Evolutionary conservation across 192 early-diverging fungal species (phyloP).

Genomic region (Coemansia sp.): DNA sequence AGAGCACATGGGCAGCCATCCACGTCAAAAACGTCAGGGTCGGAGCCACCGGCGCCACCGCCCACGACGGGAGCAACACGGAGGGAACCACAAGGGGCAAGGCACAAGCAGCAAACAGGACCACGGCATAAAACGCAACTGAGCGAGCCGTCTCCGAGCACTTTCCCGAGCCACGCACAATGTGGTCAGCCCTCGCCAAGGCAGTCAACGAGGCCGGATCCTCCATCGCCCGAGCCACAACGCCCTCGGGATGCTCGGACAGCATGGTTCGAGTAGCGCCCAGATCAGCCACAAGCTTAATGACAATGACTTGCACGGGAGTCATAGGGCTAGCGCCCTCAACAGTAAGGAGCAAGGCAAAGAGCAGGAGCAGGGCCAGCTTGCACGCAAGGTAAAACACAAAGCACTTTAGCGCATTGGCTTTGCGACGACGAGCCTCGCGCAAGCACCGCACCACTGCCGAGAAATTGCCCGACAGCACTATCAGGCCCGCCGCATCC

Average conservation of each 20-base stretch:
- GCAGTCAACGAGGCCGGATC: conserved; percentile 12
- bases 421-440: conserved; percentile 20
- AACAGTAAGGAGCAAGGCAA: conserved; percentile 21
- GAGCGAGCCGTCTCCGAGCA: background rate
- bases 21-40: conserved; percentile 43
- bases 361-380: conserved; percentile 29
- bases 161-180: background rate
- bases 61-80: conserved; percentile 39
- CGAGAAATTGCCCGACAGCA: conserved; percentile 32
- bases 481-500: conserved; percentile 39
- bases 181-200: background rate
- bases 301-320: conserved; percentile 40
- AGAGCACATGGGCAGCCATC: conserved; percentile 32
- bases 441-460: conserved; percentile 33
- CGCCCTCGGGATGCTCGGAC: conserved; percentile 28
- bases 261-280: conserved; percentile 36
- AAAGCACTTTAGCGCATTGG: conserved; percentile 33
- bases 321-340: conserved; percentile 38
- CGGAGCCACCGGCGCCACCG: conserved; percentile 32
- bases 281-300: conserved; percentile 34
- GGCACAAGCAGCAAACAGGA: conserved; percentile 26
- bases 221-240: background rate
- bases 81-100: conserved; percentile 31
- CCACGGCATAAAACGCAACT: conserved; percentile 11
- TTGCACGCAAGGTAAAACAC: conserved; percentile 35